These are phyloP conservation scores for Trichomonascus vanleenenianus DNA, from an alignment of 805 yeast species.

Conservation along the genomic window DNA sequence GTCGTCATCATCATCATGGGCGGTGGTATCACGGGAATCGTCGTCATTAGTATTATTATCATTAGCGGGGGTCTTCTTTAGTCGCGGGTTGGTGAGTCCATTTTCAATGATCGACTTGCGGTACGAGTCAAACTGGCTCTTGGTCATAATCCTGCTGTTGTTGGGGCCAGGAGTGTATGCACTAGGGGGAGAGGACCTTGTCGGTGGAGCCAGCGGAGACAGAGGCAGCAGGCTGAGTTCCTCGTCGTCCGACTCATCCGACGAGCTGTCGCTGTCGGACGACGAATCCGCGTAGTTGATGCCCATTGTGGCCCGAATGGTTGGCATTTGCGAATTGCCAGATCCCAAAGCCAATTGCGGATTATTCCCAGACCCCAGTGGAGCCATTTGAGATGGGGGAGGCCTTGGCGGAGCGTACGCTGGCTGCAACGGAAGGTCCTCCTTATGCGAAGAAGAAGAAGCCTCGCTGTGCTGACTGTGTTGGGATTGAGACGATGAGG, in stretches of 20 bases:
- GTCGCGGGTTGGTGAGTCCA: constrained; percentile 1
- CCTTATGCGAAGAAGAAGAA: no score
- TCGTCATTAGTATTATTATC: not conserved
- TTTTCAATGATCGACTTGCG: constrained; percentile 14
- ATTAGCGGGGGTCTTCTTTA: not conserved
- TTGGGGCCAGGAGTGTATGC: no score
- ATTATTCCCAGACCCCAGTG: no score
- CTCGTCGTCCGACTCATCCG: constrained; percentile 12
- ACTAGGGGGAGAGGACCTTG: constrained; percentile 5
- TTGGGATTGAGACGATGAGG: not conserved
- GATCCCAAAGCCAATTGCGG: no score
- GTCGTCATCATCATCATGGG: constrained; percentile 9
- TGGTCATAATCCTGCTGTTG: constrained; percentile 21
- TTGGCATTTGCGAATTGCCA: no score
- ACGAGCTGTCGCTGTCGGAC: not conserved
- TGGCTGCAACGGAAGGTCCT: not conserved
- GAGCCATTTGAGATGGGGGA: not conserved
- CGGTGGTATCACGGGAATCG: constrained; percentile 3
- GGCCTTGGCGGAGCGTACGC: not conserved
- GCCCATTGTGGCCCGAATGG: no score
- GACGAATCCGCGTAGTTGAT: no score
- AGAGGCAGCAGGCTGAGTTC: constrained; percentile 15
- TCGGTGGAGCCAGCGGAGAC: constrained; percentile 8
- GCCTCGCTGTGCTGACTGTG: not conserved
- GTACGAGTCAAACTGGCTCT: constrained; percentile 23